Evolutionary conservation across 2,329 filamentous ascomycete species (phyloP).

Genomic region (Curvularia spicifera): DNA sequence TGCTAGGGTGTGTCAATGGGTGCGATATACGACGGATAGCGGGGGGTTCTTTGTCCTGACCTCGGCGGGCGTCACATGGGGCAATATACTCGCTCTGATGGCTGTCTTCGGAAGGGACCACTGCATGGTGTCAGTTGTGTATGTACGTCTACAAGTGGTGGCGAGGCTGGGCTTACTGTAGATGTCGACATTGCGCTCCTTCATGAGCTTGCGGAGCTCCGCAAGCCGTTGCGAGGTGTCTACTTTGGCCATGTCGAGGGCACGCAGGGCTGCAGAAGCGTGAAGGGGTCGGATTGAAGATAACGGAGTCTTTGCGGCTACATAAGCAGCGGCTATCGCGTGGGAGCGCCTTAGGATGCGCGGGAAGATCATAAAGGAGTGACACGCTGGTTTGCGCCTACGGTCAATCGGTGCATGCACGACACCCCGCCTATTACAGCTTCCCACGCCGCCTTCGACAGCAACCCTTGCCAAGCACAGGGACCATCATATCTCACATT

Average conservation of each 20-base stretch:
- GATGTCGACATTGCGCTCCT: constrained; percentile 82
- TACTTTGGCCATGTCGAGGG: constrained; percentile 74
- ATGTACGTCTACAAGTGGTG: neutral
- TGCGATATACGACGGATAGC: constrained; percentile 24
- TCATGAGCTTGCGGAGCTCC: constrained; percentile 84
- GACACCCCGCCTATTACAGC: constrained; percentile 27
- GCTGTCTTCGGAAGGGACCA: constrained; percentile 95
- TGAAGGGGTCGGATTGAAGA: constrained; percentile 37
- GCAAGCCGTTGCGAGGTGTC: constrained; percentile 78
- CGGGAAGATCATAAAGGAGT: constrained; percentile 38
- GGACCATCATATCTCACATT: constrained; percentile 1
- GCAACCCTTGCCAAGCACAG: constrained; percentile 14
- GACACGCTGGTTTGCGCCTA: constrained; percentile 25
- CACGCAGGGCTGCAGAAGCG: constrained; percentile 35
- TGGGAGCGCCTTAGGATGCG: constrained; percentile 40
- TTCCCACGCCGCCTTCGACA: constrained; percentile 9
- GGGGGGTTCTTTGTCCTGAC: constrained; percentile 46
- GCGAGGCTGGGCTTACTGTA: constrained; percentile 70
- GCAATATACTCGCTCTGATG: constrained; percentile 99
- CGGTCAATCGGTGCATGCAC: constrained; percentile 29
- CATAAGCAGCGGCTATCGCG: constrained; percentile 37
- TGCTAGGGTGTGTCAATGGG: constrained; percentile 55
- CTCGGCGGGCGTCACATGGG: constrained; percentile 87
- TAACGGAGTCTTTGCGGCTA: constrained; percentile 26
- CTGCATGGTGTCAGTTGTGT: constrained; percentile 60